phyloP scores from a whole-genome alignment of 2,329 filamentous ascomycete species.

The Tolypocladium nubicola region DNA sequence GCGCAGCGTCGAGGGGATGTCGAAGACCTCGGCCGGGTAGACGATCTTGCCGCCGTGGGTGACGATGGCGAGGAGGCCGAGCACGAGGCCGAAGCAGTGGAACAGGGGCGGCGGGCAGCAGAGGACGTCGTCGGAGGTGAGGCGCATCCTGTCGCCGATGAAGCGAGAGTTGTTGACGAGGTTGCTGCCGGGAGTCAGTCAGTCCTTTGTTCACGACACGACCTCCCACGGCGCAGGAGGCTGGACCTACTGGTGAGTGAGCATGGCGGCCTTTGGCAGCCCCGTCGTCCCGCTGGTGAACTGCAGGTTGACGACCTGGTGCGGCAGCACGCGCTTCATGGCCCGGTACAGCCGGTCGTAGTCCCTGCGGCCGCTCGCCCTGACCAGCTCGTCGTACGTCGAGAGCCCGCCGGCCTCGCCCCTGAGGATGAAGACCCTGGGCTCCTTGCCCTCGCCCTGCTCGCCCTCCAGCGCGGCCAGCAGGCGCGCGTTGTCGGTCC shows the following conservation, averaged over 20 bases:
- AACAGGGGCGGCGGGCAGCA: constrained; percentile 79
- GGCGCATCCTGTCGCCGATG: constrained; percentile 63
- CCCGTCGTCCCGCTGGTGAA: constrained; percentile 71
- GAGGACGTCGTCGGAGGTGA: constrained; percentile 55
- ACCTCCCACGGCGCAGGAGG: neutral
- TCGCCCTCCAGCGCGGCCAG: constrained; percentile 41
- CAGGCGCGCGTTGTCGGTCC: constrained; percentile 50
- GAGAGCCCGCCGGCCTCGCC: constrained; percentile 42
- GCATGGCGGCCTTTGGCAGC: constrained; percentile 62
- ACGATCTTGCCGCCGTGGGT: constrained; percentile 70
- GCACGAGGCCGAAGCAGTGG: constrained; percentile 75
- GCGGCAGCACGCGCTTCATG: constrained; percentile 45
- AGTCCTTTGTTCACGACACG: neutral
- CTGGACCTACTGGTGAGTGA: constrained; percentile 50
- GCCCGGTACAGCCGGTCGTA: constrained; percentile 40
- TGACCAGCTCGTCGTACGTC: constrained; percentile 49
- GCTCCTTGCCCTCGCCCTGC: constrained; percentile 14
- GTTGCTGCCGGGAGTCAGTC: constrained; percentile 26
- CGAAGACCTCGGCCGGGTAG: constrained; percentile 66
- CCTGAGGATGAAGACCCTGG: constrained; percentile 50
- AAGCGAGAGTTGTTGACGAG: constrained; percentile 58
- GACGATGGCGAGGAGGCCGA: constrained; percentile 61
- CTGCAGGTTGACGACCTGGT: constrained; percentile 63
- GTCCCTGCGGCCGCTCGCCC: constrained; percentile 36
- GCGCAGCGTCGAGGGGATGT: constrained; percentile 52